These are phyloP conservation scores for Annulohypoxylon nitens DNA, from an alignment of 495 filamentous ascomycete genomes.

Conservation along the genomic window DNA sequence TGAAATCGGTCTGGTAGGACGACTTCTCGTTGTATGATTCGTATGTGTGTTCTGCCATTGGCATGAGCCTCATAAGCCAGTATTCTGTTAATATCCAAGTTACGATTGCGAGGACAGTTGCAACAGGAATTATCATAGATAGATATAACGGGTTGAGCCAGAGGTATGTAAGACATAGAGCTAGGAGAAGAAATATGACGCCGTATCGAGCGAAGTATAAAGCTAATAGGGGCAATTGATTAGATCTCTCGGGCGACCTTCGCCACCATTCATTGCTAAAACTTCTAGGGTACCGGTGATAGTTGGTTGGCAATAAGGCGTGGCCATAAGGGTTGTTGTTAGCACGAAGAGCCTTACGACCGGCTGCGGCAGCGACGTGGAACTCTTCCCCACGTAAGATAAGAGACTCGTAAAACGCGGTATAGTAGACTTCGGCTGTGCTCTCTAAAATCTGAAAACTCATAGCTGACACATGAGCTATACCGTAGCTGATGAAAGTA, in stretches of 20 bases:
- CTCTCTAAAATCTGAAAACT: conserved; percentile 18
- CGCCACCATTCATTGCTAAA: conserved; percentile 20
- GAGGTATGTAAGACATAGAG: conserved; percentile 2
- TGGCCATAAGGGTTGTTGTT: background rate
- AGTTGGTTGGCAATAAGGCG: conserved; percentile 6
- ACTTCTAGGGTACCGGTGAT: conserved; percentile 1
- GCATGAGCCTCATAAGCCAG: background rate
- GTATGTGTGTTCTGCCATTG: background rate
- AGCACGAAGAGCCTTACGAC: conserved; percentile 3
- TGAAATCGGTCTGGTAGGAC: background rate
- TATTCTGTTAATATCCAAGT: background rate
- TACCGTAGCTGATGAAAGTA: conserved; percentile 2
- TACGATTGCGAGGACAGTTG: background rate
- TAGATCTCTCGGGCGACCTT: background rate
- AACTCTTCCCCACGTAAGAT: conserved; percentile 9
- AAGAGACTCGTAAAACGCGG: conserved; percentile 14
- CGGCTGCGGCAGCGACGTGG: conserved; percentile 3
- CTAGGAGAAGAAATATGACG: background rate
- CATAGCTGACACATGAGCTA: conserved; percentile 4
- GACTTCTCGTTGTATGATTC: background rate
- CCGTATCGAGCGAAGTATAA: conserved; percentile 1
- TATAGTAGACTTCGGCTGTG: conserved; percentile 12
- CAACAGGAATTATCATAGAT: background rate
- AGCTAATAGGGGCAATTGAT: background rate
- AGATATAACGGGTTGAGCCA: background rate